A percentile compares a stretch with the other conserved stretches of the same genome.
Conservation (phyloP, 202 grass and related monocot species). For the Digitaria exilis region DNA sequence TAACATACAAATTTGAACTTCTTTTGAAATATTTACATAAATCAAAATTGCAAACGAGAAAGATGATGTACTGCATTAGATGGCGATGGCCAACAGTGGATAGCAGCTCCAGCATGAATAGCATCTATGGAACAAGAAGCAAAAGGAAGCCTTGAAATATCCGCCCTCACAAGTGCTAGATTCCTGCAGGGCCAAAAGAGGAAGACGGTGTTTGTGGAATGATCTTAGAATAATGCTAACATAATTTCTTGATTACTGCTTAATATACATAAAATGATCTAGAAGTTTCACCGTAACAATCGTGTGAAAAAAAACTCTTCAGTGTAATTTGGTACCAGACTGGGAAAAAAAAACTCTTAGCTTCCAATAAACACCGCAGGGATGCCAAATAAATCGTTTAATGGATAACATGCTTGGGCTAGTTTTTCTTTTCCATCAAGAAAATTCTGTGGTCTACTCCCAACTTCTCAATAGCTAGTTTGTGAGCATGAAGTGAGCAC, state of each 20-base stretch:
- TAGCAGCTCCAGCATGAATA: conserved; percentile 90
- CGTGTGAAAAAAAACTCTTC: no score
- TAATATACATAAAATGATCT: background rate
- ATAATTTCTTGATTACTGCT: background rate
- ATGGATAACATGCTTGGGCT: background rate
- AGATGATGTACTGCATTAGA: conserved; percentile 76
- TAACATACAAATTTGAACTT: background rate
- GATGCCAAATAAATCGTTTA: background rate
- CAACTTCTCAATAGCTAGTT: background rate
- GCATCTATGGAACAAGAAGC: conserved; percentile 83
- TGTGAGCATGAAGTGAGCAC: background rate
- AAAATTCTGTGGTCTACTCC: background rate
- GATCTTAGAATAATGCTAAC: background rate
- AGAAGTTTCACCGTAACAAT: background rate
- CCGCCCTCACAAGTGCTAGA: conserved; percentile 90
- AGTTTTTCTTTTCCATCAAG: background rate
- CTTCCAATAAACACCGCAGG: no score
- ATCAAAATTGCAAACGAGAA: conserved; percentile 14
- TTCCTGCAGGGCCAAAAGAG: conserved; percentile 50
- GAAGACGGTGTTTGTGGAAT: background rate
- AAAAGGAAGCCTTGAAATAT: conserved; percentile 95
- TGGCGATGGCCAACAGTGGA: conserved; percentile 98
- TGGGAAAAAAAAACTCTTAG: no score
- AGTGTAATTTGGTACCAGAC: no score
- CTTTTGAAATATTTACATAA: background rate